These are phyloP conservation scores for Yamadazyma kitorensis DNA, from an alignment of 805 yeast genomes.

Conservation along the genomic window DNA sequence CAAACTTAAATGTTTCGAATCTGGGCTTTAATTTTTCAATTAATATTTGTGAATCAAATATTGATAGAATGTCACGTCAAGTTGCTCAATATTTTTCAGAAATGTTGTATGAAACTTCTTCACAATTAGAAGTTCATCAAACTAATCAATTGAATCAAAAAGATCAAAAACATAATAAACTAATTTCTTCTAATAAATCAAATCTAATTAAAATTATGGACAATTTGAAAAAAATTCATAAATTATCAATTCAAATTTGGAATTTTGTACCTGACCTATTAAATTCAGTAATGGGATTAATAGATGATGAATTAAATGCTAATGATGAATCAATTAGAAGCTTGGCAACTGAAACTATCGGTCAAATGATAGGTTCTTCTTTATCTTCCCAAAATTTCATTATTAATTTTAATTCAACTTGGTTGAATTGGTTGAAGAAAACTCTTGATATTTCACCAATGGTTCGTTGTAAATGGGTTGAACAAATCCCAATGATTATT, in stretches of 20 bases:
- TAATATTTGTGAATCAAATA: slow-evolving; percentile 63
- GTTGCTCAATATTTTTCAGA: slow-evolving; percentile 81
- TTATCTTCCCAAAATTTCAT: slow-evolving; percentile 39
- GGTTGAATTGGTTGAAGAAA: slow-evolving; percentile 72
- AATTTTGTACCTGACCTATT: slow-evolving; percentile 70
- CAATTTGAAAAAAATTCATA: slow-evolving; percentile 60
- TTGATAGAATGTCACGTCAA: slow-evolving; percentile 72
- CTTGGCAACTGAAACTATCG: slow-evolving; percentile 72
- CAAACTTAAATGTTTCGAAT: slow-evolving; percentile 33
- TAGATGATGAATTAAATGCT: slow-evolving; percentile 78
- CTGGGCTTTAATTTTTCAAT: slow-evolving; percentile 67
- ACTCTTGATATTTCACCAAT: slow-evolving; percentile 62
- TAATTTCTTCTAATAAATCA: slow-evolving; percentile 9
- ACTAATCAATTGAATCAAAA: slow-evolving; percentile 16
- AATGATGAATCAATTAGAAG: slow-evolving; percentile 60
- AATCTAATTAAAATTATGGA: slow-evolving; percentile 21
- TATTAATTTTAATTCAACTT: slow-evolving; percentile 55
- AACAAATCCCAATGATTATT: slow-evolving; percentile 50
- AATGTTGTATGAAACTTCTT: slow-evolving; percentile 52
- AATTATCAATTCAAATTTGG: slow-evolving; percentile 68
- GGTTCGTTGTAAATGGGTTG: slow-evolving; percentile 72
- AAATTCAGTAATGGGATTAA: slow-evolving; percentile 69
- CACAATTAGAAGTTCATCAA: slow-evolving; percentile 21
- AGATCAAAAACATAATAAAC: slow-evolving; percentile 19
- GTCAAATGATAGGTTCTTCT: slow-evolving; percentile 49